Conservation (phyloP, 2,329 filamentous ascomycete species). For the Hortaea sp. region DNA sequence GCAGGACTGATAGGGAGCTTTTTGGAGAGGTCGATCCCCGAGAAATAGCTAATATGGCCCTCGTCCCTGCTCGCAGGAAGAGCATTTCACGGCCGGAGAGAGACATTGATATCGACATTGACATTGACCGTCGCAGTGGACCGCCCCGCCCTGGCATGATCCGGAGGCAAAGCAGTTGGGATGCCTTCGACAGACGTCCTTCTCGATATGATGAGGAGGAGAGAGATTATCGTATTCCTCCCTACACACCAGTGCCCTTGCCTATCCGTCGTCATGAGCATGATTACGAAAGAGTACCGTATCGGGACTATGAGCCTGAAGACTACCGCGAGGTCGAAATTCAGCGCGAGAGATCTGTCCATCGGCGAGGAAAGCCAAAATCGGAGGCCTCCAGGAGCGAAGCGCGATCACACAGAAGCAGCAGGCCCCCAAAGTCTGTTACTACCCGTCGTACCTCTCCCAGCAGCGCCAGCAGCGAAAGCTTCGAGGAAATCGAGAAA, state of each 20-base stretch:
- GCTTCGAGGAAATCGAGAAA: slow-evolving; percentile 8
- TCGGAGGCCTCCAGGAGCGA: slow-evolving; percentile 9
- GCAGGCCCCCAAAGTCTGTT: slow-evolving; percentile 13
- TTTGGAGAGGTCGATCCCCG: slow-evolving; percentile 38
- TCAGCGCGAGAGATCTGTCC: slow-evolving; percentile 34
- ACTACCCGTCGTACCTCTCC: slow-evolving; percentile 10
- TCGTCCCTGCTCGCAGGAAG: slow-evolving; percentile 49
- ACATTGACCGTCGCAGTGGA: slow-evolving; percentile 28
- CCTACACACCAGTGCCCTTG: slow-evolving; percentile 59
- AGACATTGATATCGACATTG: slow-evolving; percentile 35
- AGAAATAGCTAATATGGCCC: slow-evolving; percentile 40
- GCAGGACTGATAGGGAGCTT: slow-evolving; percentile 33
- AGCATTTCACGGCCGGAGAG: slow-evolving; percentile 43
- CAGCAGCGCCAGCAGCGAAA: slow-evolving; percentile 29
- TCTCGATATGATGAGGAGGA: slow-evolving; percentile 45
- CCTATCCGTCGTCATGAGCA: slow-evolving; percentile 49
- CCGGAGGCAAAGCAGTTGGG: slow-evolving; percentile 77
- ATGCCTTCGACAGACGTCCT: slow-evolving; percentile 77
- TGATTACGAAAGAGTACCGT: slow-evolving; percentile 53
- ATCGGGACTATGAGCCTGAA: slow-evolving; percentile 28
- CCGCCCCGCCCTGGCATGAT: slow-evolving; percentile 57
- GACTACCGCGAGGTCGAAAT: slow-evolving; percentile 42
- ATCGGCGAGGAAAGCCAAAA: slow-evolving; percentile 14
- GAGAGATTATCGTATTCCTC: slow-evolving; percentile 51
- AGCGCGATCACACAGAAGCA: slow-evolving; percentile 15